A percentile compares a stretch with the other conserved stretches of the same genome.
These are phyloP conservation scores for Volvariella volvacea DNA, from an alignment of 1,284 basidiomycete genomes.

Conservation along the genomic window DNA sequence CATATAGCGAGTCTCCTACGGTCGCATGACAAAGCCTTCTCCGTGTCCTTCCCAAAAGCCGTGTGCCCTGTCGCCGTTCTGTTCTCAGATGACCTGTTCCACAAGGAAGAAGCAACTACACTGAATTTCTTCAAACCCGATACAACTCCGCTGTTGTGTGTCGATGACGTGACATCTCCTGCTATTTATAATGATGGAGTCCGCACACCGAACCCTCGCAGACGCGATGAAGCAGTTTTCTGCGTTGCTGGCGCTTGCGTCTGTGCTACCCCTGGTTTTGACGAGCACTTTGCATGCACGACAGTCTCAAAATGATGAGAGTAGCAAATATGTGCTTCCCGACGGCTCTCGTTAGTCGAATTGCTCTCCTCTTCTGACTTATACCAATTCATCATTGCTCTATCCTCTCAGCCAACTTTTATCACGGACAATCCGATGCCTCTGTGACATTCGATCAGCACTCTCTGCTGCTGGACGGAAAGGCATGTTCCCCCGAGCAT, in stretches of 20 bases:
- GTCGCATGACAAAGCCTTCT: too few relatives aligned
- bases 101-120: too few relatives aligned
- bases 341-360: slow-evolving; percentile 22
- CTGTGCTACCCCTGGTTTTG: not conserved
- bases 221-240: not conserved
- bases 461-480: slow-evolving; percentile 34
- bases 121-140: too few relatives aligned
- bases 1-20: too few relatives aligned
- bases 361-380: not conserved
- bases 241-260: not conserved
- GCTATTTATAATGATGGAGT: too few relatives aligned
- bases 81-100: too few relatives aligned
- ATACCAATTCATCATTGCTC: not conserved
- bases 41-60: too few relatives aligned
- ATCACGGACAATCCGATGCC: slow-evolving; percentile 28
- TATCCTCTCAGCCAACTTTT: slow-evolving; percentile 24
- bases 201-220: too few relatives aligned
- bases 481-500: slow-evolving; percentile 17
- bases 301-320: slow-evolving; percentile 20
- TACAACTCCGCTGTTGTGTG: too few relatives aligned
- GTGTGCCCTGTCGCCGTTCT: too few relatives aligned
- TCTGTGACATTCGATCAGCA: slow-evolving; percentile 36
- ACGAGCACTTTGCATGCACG: slow-evolving; percentile 4
- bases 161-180: too few relatives aligned
- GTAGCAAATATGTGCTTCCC: slow-evolving; percentile 22